These are phyloP conservation scores for Cicer chorassanicum DNA, from an alignment of 306 rosid genomes.

Conservation along the genomic window DNA sequence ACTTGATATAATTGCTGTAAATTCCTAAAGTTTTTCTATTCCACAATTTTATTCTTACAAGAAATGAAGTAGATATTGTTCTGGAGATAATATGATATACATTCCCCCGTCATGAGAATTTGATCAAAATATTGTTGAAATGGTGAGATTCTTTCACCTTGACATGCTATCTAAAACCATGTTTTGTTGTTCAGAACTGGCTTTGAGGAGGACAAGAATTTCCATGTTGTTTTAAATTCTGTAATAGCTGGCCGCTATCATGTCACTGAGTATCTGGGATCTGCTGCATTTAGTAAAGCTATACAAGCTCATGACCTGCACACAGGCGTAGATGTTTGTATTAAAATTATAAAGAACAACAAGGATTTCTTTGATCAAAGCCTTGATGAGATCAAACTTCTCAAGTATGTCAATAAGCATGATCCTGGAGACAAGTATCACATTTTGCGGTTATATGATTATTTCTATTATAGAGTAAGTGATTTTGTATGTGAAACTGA, in stretches of 20 bases:
- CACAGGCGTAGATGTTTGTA: conserved; percentile 97
- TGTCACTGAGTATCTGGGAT: conserved; percentile 97
- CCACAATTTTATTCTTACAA: background rate
- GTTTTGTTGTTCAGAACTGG: conserved; percentile 84
- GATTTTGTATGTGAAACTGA: conserved; percentile 33
- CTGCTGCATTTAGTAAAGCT: conserved; percentile 99
- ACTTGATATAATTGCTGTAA: conserved; percentile 19
- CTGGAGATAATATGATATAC: conserved; percentile 3
- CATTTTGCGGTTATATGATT: conserved; percentile 93
- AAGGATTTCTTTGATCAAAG: conserved; percentile 99
- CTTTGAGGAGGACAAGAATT: conserved; percentile 99
- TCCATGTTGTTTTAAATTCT: conserved; percentile 92
- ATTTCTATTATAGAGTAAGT: conserved; percentile 95
- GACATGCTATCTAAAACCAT: conserved; percentile 46
- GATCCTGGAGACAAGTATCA: conserved; percentile 97
- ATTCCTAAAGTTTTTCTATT: conserved; percentile 1
- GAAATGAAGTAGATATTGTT: conserved; percentile 22
- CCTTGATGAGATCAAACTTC: conserved; percentile 99
- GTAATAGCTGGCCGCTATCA: conserved; percentile 98
- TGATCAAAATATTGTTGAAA: conserved; percentile 30
- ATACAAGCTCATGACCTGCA: conserved; percentile 98
- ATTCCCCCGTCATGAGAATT: conserved; percentile 18
- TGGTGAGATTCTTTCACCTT: conserved; percentile 28
- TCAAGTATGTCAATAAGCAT: conserved; percentile 94
- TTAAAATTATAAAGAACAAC: conserved; percentile 98